Evolutionary conservation across 768 basidiomycete species (phyloP), one percentile per base, ranked within the genome.

Genomic region (Cystobasidiopsis lactophilus): DNA sequence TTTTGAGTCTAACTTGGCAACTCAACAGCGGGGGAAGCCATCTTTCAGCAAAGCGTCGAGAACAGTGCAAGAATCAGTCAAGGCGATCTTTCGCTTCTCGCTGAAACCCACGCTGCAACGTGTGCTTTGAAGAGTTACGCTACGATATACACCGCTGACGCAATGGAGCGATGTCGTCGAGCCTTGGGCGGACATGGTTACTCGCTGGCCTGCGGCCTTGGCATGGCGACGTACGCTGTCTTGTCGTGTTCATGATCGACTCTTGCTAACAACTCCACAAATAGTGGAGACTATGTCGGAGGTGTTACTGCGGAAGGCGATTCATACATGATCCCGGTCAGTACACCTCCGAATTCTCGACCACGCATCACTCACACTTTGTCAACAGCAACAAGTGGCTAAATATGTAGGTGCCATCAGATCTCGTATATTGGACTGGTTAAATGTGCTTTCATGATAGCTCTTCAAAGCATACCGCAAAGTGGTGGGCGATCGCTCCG

Each of bases 141-240:
- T 9, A 61, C 61, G 11, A 58, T 60, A 39, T 63, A 57, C 56
- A 59, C 63, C 1, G 51, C 55, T 26, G 40, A 56, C 4, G 57
- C 58, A 2, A 57, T 64, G 30, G 63, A 64, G 54, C 55, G 55
- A 48, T 64, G 63, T 48, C 54, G 63, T 23, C 27, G 63, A n/a
- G 60, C 60, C 7, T 61, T 60, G 40, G 63, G 63, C 10, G 63
- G 63, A 3, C 62, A 64, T 46, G 62, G 63, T 5, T 64, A 57
- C 54, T 56, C 54, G 11, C 53, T 59, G 14, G 52, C 60, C 16
- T 50, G 57, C 13, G 63, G 63, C 13, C 52, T 64, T 5, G 59
- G 54, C 38, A 35, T 35, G 7, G 9, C 7, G 16, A 35, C 9
- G 33, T 35, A 7, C 16, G 33, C 16, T 16, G 7, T 7, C 33